Conservation (phyloP, 805 yeast species). For the Schwanniomyces vanrijiae region DNA sequence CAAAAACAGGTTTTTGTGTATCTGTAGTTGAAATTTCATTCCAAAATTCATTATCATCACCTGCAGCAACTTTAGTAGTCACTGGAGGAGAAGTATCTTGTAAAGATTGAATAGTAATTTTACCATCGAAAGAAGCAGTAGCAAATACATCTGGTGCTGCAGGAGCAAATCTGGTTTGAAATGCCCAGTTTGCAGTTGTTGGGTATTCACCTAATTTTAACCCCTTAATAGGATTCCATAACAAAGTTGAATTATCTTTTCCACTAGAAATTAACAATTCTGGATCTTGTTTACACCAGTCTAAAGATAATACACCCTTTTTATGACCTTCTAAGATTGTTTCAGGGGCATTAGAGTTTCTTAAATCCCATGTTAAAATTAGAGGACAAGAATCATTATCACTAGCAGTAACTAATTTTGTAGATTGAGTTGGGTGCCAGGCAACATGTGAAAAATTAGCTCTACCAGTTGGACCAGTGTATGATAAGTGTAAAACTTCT, state of each 20-base stretch:
- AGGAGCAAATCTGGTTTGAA: conserved; percentile 86
- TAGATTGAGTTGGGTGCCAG: conserved; percentile 93
- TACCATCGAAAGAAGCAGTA: conserved; percentile 84
- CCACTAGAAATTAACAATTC: conserved; percentile 84
- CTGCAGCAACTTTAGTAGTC: conserved; percentile 39
- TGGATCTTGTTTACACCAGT: conserved; percentile 90
- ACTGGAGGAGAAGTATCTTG: conserved; percentile 78
- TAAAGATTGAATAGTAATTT: conserved; percentile 74
- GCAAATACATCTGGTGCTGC: conserved; percentile 86
- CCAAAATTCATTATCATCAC: conserved; percentile 83
- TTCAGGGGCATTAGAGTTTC: conserved; percentile 93
- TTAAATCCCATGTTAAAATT: conserved; percentile 87
- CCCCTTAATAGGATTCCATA: conserved; percentile 89
- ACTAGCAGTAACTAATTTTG: conserved; percentile 85
- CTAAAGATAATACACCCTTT: conserved; percentile 85
- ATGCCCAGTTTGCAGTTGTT: conserved; percentile 90
- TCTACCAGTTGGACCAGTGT: conserved; percentile 54
- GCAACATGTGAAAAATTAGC: conserved; percentile 78
- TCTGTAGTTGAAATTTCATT: conserved; percentile 67
- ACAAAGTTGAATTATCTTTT: conserved; percentile 79
- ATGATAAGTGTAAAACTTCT: conserved; percentile 84
- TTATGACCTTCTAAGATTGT: conserved; percentile 72
- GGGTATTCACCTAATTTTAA: conserved; percentile 82
- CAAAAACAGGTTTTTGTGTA: conserved; percentile 70
- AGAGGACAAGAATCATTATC: conserved; percentile 78